Conservation (phyloP, 208 protist genomes). For the Herpetomonas tarakana region DNA sequence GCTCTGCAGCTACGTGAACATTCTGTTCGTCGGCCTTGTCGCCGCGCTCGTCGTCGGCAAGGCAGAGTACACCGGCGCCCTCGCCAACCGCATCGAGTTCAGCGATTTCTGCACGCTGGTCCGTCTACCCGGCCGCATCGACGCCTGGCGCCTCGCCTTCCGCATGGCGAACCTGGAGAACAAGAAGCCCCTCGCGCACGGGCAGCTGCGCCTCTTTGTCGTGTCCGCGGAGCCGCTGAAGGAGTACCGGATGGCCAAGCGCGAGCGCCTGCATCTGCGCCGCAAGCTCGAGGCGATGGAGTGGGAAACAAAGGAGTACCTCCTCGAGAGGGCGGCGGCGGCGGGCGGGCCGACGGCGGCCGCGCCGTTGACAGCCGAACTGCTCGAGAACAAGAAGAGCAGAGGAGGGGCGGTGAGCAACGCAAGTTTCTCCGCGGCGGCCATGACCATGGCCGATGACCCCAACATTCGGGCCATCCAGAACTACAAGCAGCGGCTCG, state of each 20-base stretch:
- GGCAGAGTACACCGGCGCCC: slow-evolving; percentile 58
- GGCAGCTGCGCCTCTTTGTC: slow-evolving; percentile 67
- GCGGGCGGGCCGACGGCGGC: neutral
- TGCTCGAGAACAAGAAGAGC: neutral
- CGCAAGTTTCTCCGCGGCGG: slow-evolving; percentile 4
- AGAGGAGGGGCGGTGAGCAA: neutral
- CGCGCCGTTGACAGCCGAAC: slow-evolving; percentile 6
- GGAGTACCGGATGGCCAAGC: slow-evolving; percentile 35
- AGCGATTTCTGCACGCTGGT: slow-evolving; percentile 75
- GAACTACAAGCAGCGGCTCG: slow-evolving; percentile 11
- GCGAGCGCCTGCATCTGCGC: slow-evolving; percentile 19
- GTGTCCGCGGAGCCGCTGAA: slow-evolving; percentile 50
- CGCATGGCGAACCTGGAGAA: slow-evolving; percentile 78
- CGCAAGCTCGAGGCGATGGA: slow-evolving; percentile 9
- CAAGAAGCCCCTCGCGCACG: slow-evolving; percentile 51
- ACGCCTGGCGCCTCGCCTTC: slow-evolving; percentile 60
- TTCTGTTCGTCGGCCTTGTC: slow-evolving; percentile 82
- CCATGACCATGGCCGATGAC: neutral
- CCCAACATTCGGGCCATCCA: neutral
- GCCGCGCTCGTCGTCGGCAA: slow-evolving; percentile 82
- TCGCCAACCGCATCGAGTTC: slow-evolving; percentile 78
- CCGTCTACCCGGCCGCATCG: slow-evolving; percentile 29
- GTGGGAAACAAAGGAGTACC: slow-evolving; percentile 1
- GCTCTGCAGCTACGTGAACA: slow-evolving; percentile 75
- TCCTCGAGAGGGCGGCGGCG: slow-evolving; percentile 6